These are phyloP conservation scores for Coniella vitis DNA, from an alignment of 2,329 filamentous ascomycete species.

Conservation along the genomic window DNA sequence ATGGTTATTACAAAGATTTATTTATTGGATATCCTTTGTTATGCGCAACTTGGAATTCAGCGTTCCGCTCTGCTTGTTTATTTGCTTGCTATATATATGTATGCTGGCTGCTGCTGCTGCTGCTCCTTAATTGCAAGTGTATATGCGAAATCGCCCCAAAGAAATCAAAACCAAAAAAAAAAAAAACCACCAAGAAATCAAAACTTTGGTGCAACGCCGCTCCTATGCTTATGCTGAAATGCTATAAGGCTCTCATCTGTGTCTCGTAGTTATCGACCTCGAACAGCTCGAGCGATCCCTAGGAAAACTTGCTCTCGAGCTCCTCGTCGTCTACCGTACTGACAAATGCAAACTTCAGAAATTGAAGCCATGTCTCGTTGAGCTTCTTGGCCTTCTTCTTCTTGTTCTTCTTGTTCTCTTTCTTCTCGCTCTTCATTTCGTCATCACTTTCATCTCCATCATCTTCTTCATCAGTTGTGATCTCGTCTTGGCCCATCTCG, in stretches of 20 bases:
- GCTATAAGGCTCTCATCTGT: not conserved
- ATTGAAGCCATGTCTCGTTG: slow-evolving; percentile 71
- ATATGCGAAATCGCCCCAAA: too few species aligned
- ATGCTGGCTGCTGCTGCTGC: too few species aligned
- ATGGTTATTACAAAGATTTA: too few species aligned
- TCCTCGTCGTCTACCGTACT: slow-evolving; percentile 62
- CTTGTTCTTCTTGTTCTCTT: slow-evolving; percentile 41
- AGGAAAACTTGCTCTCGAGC: slow-evolving; percentile 37
- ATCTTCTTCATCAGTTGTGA: slow-evolving; percentile 24
- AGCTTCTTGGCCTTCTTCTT: slow-evolving; percentile 47
- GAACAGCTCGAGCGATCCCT: too few species aligned
- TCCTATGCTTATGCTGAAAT: too few species aligned
- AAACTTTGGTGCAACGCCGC: not conserved
- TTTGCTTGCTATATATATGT: too few species aligned
- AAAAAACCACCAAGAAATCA: not conserved
- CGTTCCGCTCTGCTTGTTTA: too few species aligned
- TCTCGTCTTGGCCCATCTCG: slow-evolving; percentile 19
- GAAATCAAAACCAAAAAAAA: too few species aligned
- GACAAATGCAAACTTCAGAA: slow-evolving; percentile 74
- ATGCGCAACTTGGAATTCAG: too few species aligned
- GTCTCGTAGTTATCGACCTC: not conserved
- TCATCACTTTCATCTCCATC: slow-evolving; percentile 25
- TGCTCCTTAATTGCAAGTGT: too few species aligned
- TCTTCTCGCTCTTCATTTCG: slow-evolving; percentile 38
- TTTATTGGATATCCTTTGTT: too few species aligned